A percentile compares a stretch with the other conserved stretches of the same genome.
These are phyloP conservation scores for Vitrella brassicaformis DNA, from an alignment of 73 alveolate genomes.

Conservation along the genomic window DNA sequence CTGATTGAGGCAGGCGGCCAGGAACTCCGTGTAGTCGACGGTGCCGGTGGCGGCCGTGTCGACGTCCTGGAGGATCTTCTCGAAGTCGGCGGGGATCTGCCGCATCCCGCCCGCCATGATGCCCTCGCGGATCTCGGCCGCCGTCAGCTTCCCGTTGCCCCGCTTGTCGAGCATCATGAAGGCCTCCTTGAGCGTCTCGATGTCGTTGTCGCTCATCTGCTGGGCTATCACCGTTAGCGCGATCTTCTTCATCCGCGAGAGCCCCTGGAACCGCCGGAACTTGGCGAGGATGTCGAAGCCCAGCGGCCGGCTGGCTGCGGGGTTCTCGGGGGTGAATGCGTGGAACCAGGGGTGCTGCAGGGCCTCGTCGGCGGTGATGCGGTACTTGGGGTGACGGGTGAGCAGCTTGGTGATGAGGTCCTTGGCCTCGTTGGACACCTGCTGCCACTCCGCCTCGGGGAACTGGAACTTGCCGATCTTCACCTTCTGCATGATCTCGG, in stretches of 20 bases:
- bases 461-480: slow-evolving; percentile 46
- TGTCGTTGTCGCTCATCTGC: slow-evolving; percentile 15
- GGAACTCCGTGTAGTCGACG: not conserved
- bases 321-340: not conserved
- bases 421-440: slow-evolving; percentile 47
- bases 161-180: slow-evolving; percentile 29
- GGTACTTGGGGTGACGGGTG: slow-evolving; percentile 38
- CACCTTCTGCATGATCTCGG: slow-evolving; percentile 4
- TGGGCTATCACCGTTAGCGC: slow-evolving; percentile 34
- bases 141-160: slow-evolving; percentile 20
- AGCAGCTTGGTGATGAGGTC: slow-evolving; percentile 51
- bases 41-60: not conserved
- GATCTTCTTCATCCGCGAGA: slow-evolving; percentile 29
- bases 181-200: slow-evolving; percentile 5
- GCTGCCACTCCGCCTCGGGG: slow-evolving; percentile 39
- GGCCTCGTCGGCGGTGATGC: slow-evolving; percentile 52
- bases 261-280: not conserved
- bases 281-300: not conserved
- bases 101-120: not conserved
- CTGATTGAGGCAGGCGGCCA: not conserved
- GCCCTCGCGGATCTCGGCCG: not conserved
- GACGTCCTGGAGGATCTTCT: not conserved
- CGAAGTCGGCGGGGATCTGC: not conserved
- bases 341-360: slow-evolving; percentile 50
- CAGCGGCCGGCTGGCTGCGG: not conserved